Evolutionary conservation across 495 filamentous ascomycete species (phyloP).

Genomic region (Neurospora sp.): DNA sequence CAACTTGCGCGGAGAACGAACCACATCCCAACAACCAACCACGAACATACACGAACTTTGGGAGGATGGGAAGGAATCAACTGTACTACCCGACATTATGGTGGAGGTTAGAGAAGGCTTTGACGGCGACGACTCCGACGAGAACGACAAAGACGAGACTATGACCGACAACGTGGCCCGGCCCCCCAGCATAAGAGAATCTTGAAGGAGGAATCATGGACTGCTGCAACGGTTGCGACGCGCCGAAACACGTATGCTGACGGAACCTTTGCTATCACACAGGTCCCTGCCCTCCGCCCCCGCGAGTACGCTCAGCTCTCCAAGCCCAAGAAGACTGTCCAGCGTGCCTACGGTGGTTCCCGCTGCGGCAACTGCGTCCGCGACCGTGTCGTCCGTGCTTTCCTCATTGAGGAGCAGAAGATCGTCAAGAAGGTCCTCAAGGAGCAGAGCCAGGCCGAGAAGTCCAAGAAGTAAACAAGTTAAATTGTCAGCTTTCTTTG

Average conservation of each 20-base stretch:
- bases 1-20: background rate
- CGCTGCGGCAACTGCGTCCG: conserved; percentile 98
- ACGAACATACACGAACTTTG: background rate
- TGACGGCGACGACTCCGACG: background rate
- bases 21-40: background rate
- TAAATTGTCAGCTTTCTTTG: conserved; percentile 9
- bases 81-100: background rate
- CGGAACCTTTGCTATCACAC: conserved; percentile 13
- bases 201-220: background rate
- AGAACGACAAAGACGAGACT: conserved; percentile 3
- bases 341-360: conserved; percentile 94
- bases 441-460: conserved; percentile 56
- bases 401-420: conserved; percentile 99
- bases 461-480: conserved; percentile 62
- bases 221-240: background rate
- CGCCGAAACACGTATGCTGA: background rate
- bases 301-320: conserved; percentile 95
- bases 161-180: background rate
- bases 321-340: conserved; percentile 96
- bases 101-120: background rate
- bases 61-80: background rate
- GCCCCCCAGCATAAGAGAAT: background rate
- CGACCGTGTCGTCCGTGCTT: conserved; percentile 92
- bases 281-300: conserved; percentile 94
- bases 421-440: conserved; percentile 99